Base-by-base conservation (phyloP, 306 rosid genomes). In the Cucurbita moschata region DNA sequence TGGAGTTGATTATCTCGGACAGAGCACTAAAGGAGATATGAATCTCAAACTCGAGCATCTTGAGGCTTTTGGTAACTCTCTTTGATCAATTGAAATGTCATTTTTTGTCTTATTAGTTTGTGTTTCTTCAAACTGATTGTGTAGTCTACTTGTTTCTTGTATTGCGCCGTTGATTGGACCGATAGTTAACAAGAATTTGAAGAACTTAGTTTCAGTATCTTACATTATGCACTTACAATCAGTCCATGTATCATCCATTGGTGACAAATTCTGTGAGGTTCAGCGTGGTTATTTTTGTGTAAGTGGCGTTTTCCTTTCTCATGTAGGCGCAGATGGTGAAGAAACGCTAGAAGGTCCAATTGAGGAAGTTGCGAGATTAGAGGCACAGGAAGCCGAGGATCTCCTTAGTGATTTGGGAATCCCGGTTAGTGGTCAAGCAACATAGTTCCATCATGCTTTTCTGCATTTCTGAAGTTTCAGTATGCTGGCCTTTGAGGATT, bases 21-120 rank as follows among this genome's bases (percentile, higher is more conserved):
- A 94, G 77, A 94, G 96, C 81, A 94, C 99, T 62, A 91, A 87
- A 80, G 99, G 99, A 47, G 99, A 94, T 80, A 89, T 93, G 86
- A 90, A 93, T 72, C 82, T 93, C 70, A 88, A 91, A 80, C 63
- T 81, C 40, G 96, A 89, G 63, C 94, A 76, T 78, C 88, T 94
- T 39, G 85, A 85, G 14, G 81, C 94, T 74, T 89, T 88, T 70
- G 96, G 96, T 92, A 84, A 79, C 53, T 19, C 35, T 52, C 62
- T 43, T 42, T 50, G 44, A 58, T 16, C 35, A 39, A 16, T 4
- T 15, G 30, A 39, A 14, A n/a, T 14, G 14, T 39, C 7, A 62
- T 8, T 6, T 37, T 11, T 16, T 1, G 4, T 15, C 4, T 64
- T 14, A 53, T 60, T 60, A 1, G 7, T 64, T 60, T 26, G 6